These are phyloP conservation scores for Beauveria caledonica DNA, from an alignment of 2,329 filamentous ascomycete species.

Conservation along the genomic window DNA sequence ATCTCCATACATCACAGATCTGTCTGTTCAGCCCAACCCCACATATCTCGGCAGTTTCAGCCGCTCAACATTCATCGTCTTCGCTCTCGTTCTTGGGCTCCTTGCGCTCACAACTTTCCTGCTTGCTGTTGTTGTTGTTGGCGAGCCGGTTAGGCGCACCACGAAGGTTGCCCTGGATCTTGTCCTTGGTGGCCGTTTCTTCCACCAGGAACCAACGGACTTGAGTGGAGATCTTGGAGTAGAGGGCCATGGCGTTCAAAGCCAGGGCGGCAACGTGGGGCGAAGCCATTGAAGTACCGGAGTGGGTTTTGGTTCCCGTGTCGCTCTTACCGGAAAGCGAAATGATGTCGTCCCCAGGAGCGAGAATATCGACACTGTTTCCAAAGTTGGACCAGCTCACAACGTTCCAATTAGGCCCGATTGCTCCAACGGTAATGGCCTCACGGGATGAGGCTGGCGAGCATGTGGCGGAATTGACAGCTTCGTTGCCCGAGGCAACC, in stretches of 20 bases:
- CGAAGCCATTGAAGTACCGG: slow-evolving; percentile 34
- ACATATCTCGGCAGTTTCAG: background rate
- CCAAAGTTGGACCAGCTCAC: slow-evolving; percentile 43
- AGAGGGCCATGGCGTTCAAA: slow-evolving; percentile 44
- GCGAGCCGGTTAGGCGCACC: background rate
- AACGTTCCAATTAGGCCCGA: slow-evolving; percentile 27
- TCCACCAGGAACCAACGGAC: background rate
- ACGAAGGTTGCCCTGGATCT: background rate
- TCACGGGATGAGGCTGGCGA: slow-evolving; percentile 37
- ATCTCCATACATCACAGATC: too few relatives aligned
- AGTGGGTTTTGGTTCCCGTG: slow-evolving; percentile 28
- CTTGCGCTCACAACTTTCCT: background rate
- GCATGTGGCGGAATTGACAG: slow-evolving; percentile 31
- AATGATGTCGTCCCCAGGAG: slow-evolving; percentile 31
- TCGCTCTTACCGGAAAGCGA: slow-evolving; percentile 35
- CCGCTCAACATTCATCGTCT: background rate
- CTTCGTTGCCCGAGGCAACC: slow-evolving; percentile 26
- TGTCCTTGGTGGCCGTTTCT: background rate
- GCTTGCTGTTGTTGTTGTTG: background rate
- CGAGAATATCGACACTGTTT: slow-evolving; percentile 30
- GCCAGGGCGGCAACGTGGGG: slow-evolving; percentile 29
- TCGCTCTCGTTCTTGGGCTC: background rate
- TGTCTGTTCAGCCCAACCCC: too few relatives aligned
- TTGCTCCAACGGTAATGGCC: slow-evolving; percentile 43
- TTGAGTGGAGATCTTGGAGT: slow-evolving; percentile 25